These are phyloP conservation scores for Penicillium turbatum DNA, from an alignment of 495 filamentous ascomycete genomes.

Conservation along the genomic window DNA sequence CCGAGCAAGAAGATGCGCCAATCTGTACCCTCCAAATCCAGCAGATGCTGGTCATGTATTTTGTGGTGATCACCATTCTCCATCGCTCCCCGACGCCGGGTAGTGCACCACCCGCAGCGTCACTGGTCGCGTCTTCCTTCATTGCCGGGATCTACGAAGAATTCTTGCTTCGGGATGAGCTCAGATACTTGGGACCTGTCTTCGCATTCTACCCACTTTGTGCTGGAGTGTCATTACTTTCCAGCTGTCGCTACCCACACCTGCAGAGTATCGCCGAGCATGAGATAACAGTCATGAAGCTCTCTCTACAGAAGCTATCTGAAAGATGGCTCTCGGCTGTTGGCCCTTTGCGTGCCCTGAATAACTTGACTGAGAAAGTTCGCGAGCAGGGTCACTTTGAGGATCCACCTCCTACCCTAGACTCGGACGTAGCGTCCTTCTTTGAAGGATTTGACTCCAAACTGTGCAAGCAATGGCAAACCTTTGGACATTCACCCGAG, in stretches of 20 bases:
- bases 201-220: constrained; percentile 29
- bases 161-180: constrained; percentile 27
- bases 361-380: constrained; percentile 28
- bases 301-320: constrained; percentile 28
- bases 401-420: constrained; percentile 15
- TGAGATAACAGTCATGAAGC: constrained; percentile 30
- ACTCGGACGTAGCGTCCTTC: constrained; percentile 22
- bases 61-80: constrained; percentile 25
- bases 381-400: constrained; percentile 23
- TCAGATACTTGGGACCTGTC: constrained; percentile 27
- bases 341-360: constrained; percentile 25
- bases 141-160: constrained; percentile 32
- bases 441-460: constrained; percentile 27
- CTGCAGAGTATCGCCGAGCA: constrained; percentile 27
- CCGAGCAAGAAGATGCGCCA: constrained; percentile 16
- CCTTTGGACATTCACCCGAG: constrained; percentile 21
- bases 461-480: constrained; percentile 26
- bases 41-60: constrained; percentile 28
- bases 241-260: constrained; percentile 25
- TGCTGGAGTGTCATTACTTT: constrained; percentile 24
- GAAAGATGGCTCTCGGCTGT: constrained; percentile 30
- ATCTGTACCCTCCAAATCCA: constrained; percentile 22
- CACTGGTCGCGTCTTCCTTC: constrained; percentile 27
- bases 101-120: constrained; percentile 23
- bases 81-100: constrained; percentile 26